Evolutionary conservation across 352 stramenopile genomes (phyloP), one percentile per base, ranked within the genome.

Genomic region (Globisporangium mamillatum): DNA sequence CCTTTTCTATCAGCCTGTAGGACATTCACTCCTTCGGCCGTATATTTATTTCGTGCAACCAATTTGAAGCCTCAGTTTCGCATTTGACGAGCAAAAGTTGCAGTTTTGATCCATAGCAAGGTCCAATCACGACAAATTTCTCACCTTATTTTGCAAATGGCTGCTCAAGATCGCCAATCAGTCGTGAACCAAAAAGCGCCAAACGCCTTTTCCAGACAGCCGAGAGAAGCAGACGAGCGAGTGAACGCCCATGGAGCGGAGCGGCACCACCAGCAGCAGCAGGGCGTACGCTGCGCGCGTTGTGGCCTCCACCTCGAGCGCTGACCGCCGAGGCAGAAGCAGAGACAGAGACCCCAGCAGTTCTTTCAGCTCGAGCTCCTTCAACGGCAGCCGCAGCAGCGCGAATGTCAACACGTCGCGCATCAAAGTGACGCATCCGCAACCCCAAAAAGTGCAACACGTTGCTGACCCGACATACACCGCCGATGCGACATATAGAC

Each of bases 401-500:
- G 60, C 66, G 25, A 72, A 72, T 46, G 41, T 72, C 60, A 72
- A 67, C 60, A 64, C 54, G 27, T 63, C 60, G 24, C 66, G 66
- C 38, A 38, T 36, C 41, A 67, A 58, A 59, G 53, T 41, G 41
- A 60, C 44, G 44, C 53, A 46, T 46, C 38, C 58, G 6, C 34
- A 63, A n/a, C 22, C 46, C 20, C 58, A 46, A 52, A 24, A 52
- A 48, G 36, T 63, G 32, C 62, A 24, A 16, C 50, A 67, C 14
- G 48, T 7, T 1, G 61, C 10, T 2, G 62, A 66, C 54, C 50
- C 20, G 7, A 4, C 64, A 22, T 44, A 60, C 54, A 9, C 22
- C 34, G 22, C 25, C 60, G 22, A 22, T 25, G 14, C 10, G n/a
- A n/a, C 41, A 16, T n/a, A 22, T 22, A 48, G 29, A 22, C n/a